These are phyloP conservation scores for Exophiala dermatitidis DNA, from an alignment of 2,329 filamentous ascomycete genomes.

Conservation along the genomic window DNA sequence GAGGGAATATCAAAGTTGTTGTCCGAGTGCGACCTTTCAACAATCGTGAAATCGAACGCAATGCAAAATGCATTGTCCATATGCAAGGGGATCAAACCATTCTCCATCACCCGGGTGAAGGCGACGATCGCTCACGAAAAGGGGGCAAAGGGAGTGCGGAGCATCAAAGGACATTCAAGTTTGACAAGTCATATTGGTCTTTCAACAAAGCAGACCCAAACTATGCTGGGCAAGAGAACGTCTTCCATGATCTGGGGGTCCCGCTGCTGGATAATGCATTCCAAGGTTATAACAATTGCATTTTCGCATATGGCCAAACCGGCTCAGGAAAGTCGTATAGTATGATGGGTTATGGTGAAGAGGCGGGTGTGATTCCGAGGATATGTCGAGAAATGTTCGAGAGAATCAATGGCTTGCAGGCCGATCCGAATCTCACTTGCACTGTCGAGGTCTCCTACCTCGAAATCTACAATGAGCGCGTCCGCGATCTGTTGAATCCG, in stretches of 20 bases:
- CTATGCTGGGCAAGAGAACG: constrained; percentile 82
- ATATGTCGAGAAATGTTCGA: constrained; percentile 98
- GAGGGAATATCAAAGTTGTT: constrained; percentile 99
- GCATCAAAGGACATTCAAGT: constrained; percentile 77
- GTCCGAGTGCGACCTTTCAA: constrained; percentile 96
- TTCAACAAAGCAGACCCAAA: constrained; percentile 74
- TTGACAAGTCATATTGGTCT: constrained; percentile 97
- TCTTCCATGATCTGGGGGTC: constrained; percentile 80
- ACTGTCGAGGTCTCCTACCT: constrained; percentile 98
- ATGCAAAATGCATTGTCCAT: constrained; percentile 91
- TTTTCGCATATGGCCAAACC: constrained; percentile 97
- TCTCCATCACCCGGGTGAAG: constrained; percentile 63
- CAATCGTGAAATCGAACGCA: constrained; percentile 83
- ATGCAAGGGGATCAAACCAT: constrained; percentile 93
- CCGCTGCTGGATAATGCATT: constrained; percentile 97
- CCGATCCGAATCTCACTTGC: constrained; percentile 72
- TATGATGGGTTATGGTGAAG: constrained; percentile 99
- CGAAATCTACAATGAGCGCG: constrained; percentile 98
- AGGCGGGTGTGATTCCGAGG: constrained; percentile 88
- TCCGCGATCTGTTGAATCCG: constrained; percentile 90
- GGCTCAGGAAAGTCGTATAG: constrained; percentile 98
- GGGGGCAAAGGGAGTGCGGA: constrained; percentile 43
- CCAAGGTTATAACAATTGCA: constrained; percentile 98
- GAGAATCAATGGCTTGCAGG: constrained; percentile 63
- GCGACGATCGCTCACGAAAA: constrained; percentile 47